Evolutionary conservation across 352 stramenopile species (phyloP).

Genomic region (Phytophthora constricta): DNA sequence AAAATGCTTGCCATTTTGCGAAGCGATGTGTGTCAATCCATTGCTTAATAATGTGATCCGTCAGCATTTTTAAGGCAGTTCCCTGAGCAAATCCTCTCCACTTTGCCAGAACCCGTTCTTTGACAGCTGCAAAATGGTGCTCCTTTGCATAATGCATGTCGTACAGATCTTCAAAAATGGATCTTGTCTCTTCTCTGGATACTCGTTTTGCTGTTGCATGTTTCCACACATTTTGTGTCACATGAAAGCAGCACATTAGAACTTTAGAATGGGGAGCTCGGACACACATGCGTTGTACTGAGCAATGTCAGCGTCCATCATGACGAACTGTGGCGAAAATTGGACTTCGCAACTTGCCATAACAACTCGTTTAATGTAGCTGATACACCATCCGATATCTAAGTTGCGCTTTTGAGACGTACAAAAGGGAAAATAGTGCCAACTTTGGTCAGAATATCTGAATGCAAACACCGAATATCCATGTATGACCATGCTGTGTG

Average conservation of each 20-base stretch:
- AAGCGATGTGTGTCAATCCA: constrained; percentile 10
- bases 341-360: not conserved
- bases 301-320: constrained; percentile 11
- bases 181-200: not conserved
- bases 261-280: constrained; percentile 3
- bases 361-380: constrained; percentile 1
- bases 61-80: not conserved
- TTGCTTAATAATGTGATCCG: constrained; percentile 2
- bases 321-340: not conserved
- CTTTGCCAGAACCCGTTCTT: not conserved
- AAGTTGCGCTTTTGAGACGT: constrained; percentile 1
- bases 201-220: not conserved
- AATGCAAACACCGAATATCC: constrained; percentile 3
- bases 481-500: constrained; percentile 9
- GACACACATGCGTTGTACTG: constrained; percentile 6
- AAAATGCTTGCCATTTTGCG: not conserved
- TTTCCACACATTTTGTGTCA: constrained; percentile 10
- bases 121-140: not conserved
- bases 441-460: constrained; percentile 1
- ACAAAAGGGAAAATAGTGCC: constrained; percentile 4
- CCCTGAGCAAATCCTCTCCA: not conserved
- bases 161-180: constrained; percentile 6
- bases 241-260: constrained; percentile 13
- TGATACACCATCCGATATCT: constrained; percentile 9
- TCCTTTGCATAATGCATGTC: constrained; percentile 5